phyloP scores from a whole-genome alignment of 108 stramenopile genomes.

The Licmophora abbreviata region DNA sequence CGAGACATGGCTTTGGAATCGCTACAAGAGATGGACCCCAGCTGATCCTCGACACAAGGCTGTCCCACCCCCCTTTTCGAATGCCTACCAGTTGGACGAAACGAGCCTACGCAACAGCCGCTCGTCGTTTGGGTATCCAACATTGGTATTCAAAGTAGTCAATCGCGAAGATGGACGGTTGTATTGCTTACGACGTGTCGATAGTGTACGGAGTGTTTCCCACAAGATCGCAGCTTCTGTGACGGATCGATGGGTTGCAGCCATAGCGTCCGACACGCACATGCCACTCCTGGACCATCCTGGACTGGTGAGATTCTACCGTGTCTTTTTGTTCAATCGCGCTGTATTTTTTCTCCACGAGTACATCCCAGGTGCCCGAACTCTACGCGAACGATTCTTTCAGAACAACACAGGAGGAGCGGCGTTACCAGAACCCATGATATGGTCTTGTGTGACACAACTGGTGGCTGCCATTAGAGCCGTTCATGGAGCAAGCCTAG shows the following conservation, averaged over 20 bases:
- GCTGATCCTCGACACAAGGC: slow-evolving; percentile 54
- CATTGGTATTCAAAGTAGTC: slow-evolving; percentile 49
- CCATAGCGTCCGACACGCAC: background rate
- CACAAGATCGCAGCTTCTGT: slow-evolving; percentile 75
- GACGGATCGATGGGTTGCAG: slow-evolving; percentile 47
- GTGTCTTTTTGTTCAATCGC: slow-evolving; percentile 74
- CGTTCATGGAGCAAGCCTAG: slow-evolving; percentile 70
- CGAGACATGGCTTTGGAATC: slow-evolving; percentile 48
- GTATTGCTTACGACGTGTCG: slow-evolving; percentile 82
- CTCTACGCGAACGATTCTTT: slow-evolving; percentile 62
- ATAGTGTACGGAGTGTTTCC: slow-evolving; percentile 67
- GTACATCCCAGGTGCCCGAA: slow-evolving; percentile 70
- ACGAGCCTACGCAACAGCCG: slow-evolving; percentile 18
- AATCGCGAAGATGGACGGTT: slow-evolving; percentile 63
- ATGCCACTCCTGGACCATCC: slow-evolving; percentile 51
- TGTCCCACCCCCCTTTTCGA: slow-evolving; percentile 28
- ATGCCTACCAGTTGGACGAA: slow-evolving; percentile 35
- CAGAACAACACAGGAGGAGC: slow-evolving; percentile 19
- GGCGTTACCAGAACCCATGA: slow-evolving; percentile 56
- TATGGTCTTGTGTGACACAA: slow-evolving; percentile 86
- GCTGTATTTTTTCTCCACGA: slow-evolving; percentile 89
- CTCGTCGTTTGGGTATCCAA: slow-evolving; percentile 77
- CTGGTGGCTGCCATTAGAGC: slow-evolving; percentile 63
- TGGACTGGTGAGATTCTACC: slow-evolving; percentile 51
- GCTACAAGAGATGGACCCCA: slow-evolving; percentile 51